Conservation (phyloP, 1,139 yeast genomes). For the Saccharomycopsis hybrid region DNA sequence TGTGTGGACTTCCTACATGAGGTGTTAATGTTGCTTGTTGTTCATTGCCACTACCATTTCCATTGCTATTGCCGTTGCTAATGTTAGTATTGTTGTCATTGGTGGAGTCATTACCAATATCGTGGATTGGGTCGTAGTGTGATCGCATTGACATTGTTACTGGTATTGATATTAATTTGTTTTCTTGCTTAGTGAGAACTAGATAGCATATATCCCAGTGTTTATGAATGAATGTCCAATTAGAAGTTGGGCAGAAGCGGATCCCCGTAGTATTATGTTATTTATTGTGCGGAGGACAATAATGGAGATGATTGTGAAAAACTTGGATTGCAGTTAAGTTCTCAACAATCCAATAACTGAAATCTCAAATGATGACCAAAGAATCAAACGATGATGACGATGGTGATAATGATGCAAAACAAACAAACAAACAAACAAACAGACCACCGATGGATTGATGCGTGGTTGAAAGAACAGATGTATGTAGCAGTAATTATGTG, state of each 20-base stretch:
- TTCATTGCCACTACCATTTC: too few species aligned
- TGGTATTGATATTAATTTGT: background rate
- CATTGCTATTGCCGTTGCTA: background rate
- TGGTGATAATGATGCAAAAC: too few species aligned
- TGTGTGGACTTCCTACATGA: too few species aligned
- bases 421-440: too few species aligned
- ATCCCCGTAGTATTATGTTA: background rate
- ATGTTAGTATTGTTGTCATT: background rate
- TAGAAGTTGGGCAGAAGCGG: background rate
- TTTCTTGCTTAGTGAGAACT: background rate
- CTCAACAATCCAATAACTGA: background rate
- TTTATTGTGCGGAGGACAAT: background rate
- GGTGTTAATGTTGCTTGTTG: too few species aligned
- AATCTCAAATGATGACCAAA: too few species aligned
- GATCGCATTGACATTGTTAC: conserved; percentile 12
- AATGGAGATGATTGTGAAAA: background rate
- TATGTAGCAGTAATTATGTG: background rate
- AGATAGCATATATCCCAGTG: background rate
- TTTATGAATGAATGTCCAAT: background rate
- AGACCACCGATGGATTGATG: too few species aligned
- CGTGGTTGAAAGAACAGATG: too few species aligned
- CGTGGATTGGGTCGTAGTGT: conserved; percentile 20
- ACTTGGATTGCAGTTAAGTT: background rate
- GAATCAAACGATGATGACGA: too few species aligned
- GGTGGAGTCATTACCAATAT: conserved; percentile 2